Evolutionary conservation across 2,329 filamentous ascomycete genomes (phyloP), one percentile per base, ranked within the genome.

Genomic region (Orbilia quercus): DNA sequence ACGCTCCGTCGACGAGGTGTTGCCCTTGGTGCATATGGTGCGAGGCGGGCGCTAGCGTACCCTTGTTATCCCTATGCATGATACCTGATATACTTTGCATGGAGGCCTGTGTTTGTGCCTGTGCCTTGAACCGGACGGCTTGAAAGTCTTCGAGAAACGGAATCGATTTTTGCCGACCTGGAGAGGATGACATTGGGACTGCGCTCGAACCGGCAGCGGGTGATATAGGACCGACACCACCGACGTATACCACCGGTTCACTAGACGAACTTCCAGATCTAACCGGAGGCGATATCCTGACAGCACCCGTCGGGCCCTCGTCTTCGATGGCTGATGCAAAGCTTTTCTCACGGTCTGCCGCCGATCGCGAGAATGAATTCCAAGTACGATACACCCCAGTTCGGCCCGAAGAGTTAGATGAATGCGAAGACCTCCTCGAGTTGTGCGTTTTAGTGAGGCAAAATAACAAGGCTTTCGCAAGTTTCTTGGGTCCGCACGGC

Each of bases 401-500:
- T n/a, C 57, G 48, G 14, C 57, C 51, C 11, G 69, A 54, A 6
- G 60, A 47, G 44, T 54, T 66, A 5, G 53, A 73, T 0, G 54
- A 65, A 42, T 73, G 53, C 7, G 59, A 66, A 4, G 47, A 73
- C 18, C 53, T 40, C 22, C 69, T 65, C n/a, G 51, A 59, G 16
- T 48, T 55, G 75, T 77, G 23, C 60, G 66, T 60, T 75, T 74
- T 28, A 76, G 75, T 60, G 1, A 81, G 58, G 44, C 80, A 80
- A n/a, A 78, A 75, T 9, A 76, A 70, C 9, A 82, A 75, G 1
- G 79, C 80, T 53, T 78, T 79, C 4, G 80, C 80, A 20, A 82
- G 78, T 74, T 82, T 82, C 57, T 79, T 78, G 4, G 81, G 81
- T 4, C 81, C 81, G 48, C 80, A 80, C 6, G 80, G 79, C 48